These are phyloP conservation scores for Gliomastix tumulicola DNA, from an alignment of 2,329 filamentous ascomycete genomes.

Conservation along the genomic window DNA sequence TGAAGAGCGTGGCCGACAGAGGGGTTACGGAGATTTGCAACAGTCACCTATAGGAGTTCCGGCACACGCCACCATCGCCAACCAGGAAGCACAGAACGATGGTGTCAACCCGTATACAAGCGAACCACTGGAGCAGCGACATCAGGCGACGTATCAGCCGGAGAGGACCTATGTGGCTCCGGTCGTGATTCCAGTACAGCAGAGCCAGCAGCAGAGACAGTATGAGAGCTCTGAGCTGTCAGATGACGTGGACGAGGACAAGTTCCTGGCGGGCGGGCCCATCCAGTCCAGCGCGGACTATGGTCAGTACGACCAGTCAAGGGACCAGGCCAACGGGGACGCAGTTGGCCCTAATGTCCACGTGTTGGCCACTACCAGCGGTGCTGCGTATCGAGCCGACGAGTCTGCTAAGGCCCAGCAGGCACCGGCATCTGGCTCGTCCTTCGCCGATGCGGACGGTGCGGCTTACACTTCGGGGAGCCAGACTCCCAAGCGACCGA, in stretches of 20 bases:
- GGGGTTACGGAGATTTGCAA: conserved; percentile 38
- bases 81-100: conserved; percentile 43
- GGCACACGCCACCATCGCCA: conserved; percentile 42
- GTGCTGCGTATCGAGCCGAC: too few relatives aligned
- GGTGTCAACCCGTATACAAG: conserved; percentile 52
- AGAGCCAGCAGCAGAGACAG: conserved; percentile 9
- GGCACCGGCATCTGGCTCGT: background rate
- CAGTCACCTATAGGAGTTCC: conserved; percentile 38
- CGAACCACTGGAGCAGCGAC: conserved; percentile 24
- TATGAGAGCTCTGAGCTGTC: too few relatives aligned
- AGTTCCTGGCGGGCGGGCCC: too few relatives aligned
- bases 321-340: too few relatives aligned
- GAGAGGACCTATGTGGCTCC: conserved; percentile 4
- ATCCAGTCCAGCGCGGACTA: too few relatives aligned
- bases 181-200: conserved; percentile 3
- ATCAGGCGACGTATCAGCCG: conserved; percentile 1
- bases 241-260: too few relatives aligned
- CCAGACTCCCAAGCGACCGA: conserved; percentile 12
- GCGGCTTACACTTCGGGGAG: background rate
- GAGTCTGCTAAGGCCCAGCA: background rate
- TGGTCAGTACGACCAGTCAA: too few relatives aligned
- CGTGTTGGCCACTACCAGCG: too few relatives aligned
- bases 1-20: conserved; percentile 16
- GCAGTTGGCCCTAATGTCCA: too few relatives aligned
- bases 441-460: background rate